Evolutionary conservation across 805 yeast genomes (phyloP), one percentile per base, ranked within the genome.

Genomic region (Teunomyces gatunensis): DNA sequence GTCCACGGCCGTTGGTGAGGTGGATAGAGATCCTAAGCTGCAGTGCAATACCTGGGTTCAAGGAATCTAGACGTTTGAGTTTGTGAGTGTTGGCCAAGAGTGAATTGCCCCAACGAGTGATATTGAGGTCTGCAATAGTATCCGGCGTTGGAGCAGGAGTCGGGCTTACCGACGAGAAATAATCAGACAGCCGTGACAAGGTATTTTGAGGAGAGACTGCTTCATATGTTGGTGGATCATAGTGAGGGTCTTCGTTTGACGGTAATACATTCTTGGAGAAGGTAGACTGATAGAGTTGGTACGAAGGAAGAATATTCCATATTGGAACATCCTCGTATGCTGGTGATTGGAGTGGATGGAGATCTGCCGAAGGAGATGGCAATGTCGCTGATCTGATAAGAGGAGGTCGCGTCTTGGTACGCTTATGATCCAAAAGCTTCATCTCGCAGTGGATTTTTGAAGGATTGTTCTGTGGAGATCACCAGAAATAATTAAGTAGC

Each of bases 271-370:
- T 56, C 34, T 64, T 63, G 23, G 62, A 56, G 41, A 63, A 63
- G 10, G 68, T 64, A 34, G 64, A 56, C 52, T 61, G 63, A 45
- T 54, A 60, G 34, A 64, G 60, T 47, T 64, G 67, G 50, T 64
- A 64, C 34, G 65, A 60, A 20, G 68, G 68, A 7, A 63, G 60
- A 20, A 64, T 61, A 49, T 60, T 62, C 65, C 67, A 63, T 13
- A 57, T 48, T 15, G 66, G 67, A 21, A 60, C 65, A 13, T 63
- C 59, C 34, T 64, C 67, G 39, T 52, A 47, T 4, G 58, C 57
- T 1, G 68, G 67, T 29, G 65, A 59, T 25, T 36, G 45, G 17
- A 60, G 42, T 17, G 61, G 64, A n/a, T 54, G 53, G 28, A 42
- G 32, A 20, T 32, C 25, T 10, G 10, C 11, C 18, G 41, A 34